Evolutionary conservation across 768 basidiomycete species (phyloP), one percentile per base, ranked within the genome.

Genomic region (Brasilioporus rufonigricans): DNA sequence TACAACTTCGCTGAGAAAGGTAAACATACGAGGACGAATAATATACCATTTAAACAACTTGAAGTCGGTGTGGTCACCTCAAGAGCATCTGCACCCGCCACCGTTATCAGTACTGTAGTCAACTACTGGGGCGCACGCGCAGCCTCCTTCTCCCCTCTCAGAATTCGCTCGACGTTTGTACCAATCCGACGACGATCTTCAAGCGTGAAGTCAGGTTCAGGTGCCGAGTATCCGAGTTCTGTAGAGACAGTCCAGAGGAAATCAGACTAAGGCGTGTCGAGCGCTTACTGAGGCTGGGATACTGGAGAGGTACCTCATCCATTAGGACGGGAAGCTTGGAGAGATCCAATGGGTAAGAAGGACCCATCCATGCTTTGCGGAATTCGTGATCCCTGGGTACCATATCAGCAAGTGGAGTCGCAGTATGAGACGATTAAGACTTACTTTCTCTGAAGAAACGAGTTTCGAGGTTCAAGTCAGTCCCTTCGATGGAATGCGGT

Each of bases 311-410:
- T n/a, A 89, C 60, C 3, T 79, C 72, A 1, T 80, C 78, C 47
- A 69, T 74, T 44, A 73, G 62, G n/a, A 82, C 53, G 0, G 84
- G 82, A 19, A 91, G 76, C 8, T 59, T 68, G 11, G 79, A 74
- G 8, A 89, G 76, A 62, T 90, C 84, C 21, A 91, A 76, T 1
- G 86, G 85, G 70, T 76, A 86, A 2, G 89, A 67, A 31, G 84
- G 80, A 0, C 89, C 89, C 16, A 91, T 78, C 89, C 89, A 91
- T 2, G 88, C 83, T 23, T 71, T 76, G 4, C 89, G 82, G n/a
- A 71, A 56, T 61, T 86, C 82, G 59, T 91, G 89, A 64, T 91
- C 89, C 53, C 85, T 89, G 56, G 10, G 33, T 32, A 21, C 4
- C 32, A 29, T 41, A 51, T 57, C 16, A 50, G 44, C n/a, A 23